phyloP scores from a whole-genome alignment of 192 early-diverging fungal species.

The Backusella macrospora region DNA sequence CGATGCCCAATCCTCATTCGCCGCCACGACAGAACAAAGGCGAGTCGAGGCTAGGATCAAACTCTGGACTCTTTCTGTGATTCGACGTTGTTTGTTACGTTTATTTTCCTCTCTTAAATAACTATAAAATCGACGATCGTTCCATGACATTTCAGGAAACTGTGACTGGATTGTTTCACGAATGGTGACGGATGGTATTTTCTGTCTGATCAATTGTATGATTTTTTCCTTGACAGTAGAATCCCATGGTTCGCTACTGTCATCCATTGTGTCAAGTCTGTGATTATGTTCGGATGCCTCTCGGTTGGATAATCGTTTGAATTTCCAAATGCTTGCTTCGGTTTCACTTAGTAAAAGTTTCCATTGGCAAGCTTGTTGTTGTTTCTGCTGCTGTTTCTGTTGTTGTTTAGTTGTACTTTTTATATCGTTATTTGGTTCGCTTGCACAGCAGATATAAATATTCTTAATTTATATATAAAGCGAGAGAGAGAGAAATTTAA shows the following conservation, averaged over 20 bases:
- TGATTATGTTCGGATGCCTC: conserved; percentile 52
- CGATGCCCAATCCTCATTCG: conserved; percentile 37
- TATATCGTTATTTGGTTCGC: conserved; percentile 48
- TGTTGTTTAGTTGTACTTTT: conserved; percentile 29
- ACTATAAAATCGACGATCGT: conserved; percentile 62
- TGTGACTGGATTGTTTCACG: conserved; percentile 52
- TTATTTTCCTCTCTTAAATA: conserved; percentile 55
- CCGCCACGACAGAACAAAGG: conserved; percentile 44
- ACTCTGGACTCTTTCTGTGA: conserved; percentile 46
- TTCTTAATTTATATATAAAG: conserved; percentile 35
- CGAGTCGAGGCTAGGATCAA: conserved; percentile 50
- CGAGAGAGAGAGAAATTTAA: not conserved
- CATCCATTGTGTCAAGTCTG: conserved; percentile 39
- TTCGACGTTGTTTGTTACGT: conserved; percentile 47
- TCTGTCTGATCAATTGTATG: conserved; percentile 44
- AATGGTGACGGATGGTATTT: conserved; percentile 36
- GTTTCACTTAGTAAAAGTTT: conserved; percentile 49
- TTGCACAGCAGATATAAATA: conserved; percentile 53
- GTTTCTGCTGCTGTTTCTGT: too few relatives aligned
- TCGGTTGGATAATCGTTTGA: conserved; percentile 50
- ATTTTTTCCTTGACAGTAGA: conserved; percentile 45
- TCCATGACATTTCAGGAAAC: conserved; percentile 57
- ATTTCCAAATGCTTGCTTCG: conserved; percentile 45
- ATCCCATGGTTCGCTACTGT: conserved; percentile 48
- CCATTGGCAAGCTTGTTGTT: conserved; percentile 51